Conservation (phyloP, 805 yeast species). For the Candida lessepsii region DNA sequence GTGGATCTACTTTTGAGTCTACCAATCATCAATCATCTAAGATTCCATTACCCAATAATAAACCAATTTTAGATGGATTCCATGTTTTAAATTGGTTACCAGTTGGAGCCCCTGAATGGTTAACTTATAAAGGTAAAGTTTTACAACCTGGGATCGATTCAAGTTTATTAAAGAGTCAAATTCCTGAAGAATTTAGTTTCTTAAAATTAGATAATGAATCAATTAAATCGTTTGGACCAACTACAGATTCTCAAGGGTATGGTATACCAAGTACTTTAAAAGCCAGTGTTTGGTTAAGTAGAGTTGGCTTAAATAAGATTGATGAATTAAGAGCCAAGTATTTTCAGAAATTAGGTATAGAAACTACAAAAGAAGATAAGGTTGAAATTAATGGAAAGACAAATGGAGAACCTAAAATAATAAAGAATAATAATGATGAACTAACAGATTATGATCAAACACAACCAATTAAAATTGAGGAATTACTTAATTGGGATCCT, state of each 20-base stretch:
- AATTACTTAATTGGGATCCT: constrained; percentile 38
- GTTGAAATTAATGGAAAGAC: constrained; percentile 10
- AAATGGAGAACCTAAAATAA: constrained; percentile 4
- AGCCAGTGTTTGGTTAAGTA: constrained; percentile 39
- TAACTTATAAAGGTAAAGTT: constrained; percentile 27
- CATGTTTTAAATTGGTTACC: constrained; percentile 48
- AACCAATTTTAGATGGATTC: constrained; percentile 38
- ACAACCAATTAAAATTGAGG: constrained; percentile 15
- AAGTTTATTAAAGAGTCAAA: constrained; percentile 24
- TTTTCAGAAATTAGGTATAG: constrained; percentile 14
- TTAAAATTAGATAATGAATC: constrained; percentile 22
- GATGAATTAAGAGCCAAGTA: constrained; percentile 23
- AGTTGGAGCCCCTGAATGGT: constrained; percentile 43
- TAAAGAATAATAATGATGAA: constrained; percentile 10
- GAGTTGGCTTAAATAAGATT: constrained; percentile 35
- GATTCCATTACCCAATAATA: constrained; percentile 33
- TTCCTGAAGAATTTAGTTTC: constrained; percentile 17
- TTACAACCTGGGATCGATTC: constrained; percentile 28
- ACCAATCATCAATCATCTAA: constrained; percentile 31
- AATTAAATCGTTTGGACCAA: constrained; percentile 38
- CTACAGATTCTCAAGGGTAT: constrained; percentile 31
- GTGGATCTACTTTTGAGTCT: constrained; percentile 27
- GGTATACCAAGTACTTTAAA: constrained; percentile 33
- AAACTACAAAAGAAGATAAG: constrained; percentile 10
- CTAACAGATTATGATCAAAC: constrained; percentile 13